These are phyloP conservation scores for Incumbomyces lentus DNA, from an alignment of 2,329 filamentous ascomycete genomes.

Conservation along the genomic window DNA sequence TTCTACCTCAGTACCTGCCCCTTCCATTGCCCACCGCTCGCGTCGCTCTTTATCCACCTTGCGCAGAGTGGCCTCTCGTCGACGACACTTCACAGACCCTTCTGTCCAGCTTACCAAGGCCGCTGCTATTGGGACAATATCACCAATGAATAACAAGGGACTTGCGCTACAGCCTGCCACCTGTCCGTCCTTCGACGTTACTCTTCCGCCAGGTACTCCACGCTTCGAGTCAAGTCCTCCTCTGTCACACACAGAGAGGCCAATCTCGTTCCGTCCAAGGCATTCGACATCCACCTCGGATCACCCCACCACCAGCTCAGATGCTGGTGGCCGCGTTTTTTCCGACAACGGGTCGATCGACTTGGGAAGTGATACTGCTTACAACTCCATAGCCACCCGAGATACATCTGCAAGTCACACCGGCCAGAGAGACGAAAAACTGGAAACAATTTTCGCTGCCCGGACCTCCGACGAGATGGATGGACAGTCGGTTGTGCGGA, in stretches of 20 bases:
- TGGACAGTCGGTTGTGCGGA: conserved; percentile 8
- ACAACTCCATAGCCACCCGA: conserved; percentile 53
- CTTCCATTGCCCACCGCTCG: conserved; percentile 13
- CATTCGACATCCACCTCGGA: conserved; percentile 49
- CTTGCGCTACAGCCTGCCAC: conserved; percentile 22
- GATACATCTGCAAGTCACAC: conserved; percentile 45
- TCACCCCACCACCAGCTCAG: conserved; percentile 48
- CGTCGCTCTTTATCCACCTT: conserved; percentile 26
- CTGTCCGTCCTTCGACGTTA: conserved; percentile 23
- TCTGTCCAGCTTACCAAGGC: conserved; percentile 17
- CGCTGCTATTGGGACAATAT: conserved; percentile 18
- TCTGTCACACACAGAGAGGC: conserved; percentile 5
- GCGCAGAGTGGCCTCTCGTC: conserved; percentile 15
- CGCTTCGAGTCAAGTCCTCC: conserved; percentile 19
- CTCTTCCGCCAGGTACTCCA: conserved; percentile 20
- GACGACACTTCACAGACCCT: conserved; percentile 20
- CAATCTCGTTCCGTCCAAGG: conserved; percentile 24
- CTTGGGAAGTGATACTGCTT: conserved; percentile 50
- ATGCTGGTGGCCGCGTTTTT: conserved; percentile 47
- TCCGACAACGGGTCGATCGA: conserved; percentile 53
- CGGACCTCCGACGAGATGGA: conserved; percentile 23
- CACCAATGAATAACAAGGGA: conserved; percentile 14
- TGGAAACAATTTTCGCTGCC: conserved; percentile 56
- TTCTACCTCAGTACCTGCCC: not conserved
- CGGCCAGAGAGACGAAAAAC: conserved; percentile 45